phyloP scores from a whole-genome alignment of 2,329 filamentous ascomycete species.

The Aspergillus alliaceus region DNA sequence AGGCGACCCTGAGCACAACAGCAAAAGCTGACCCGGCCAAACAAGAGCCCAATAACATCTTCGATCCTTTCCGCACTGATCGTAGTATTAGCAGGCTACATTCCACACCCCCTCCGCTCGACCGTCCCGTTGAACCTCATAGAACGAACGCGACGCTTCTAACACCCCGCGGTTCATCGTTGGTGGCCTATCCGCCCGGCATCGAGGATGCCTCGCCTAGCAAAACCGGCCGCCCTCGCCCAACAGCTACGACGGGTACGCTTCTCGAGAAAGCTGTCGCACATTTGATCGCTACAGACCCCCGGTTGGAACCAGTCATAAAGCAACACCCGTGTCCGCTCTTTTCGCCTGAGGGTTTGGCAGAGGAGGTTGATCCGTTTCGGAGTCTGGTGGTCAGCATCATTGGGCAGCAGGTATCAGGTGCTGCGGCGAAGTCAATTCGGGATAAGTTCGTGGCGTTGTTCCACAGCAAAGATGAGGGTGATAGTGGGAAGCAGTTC shows the following conservation, averaged over 20 bases:
- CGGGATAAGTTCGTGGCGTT: conserved; percentile 78
- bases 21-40: conserved; percentile 17
- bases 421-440: conserved; percentile 85
- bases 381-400: conserved; percentile 80
- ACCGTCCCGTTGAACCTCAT: conserved; percentile 49
- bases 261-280: conserved; percentile 73
- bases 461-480: conserved; percentile 53
- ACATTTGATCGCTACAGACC: conserved; percentile 72
- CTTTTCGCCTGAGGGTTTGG: conserved; percentile 79
- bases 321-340: conserved; percentile 73
- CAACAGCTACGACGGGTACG: conserved; percentile 64
- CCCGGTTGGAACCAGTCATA: conserved; percentile 69
- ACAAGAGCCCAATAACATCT: conserved; percentile 35
- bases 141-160: conserved; percentile 51
- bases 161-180: conserved; percentile 46
- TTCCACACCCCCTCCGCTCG: conserved; percentile 42
- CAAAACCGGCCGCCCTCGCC: conserved; percentile 39
- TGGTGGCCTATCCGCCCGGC: conserved; percentile 49
- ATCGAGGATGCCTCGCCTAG: conserved; percentile 40
- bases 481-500: conserved; percentile 49
- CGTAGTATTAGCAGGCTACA: conserved; percentile 48
- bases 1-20: neutral
- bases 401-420: conserved; percentile 94
- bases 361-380: conserved; percentile 85
- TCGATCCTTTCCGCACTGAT: conserved; percentile 16